phyloP scores from a whole-genome alignment of 768 basidiomycete species.

The Sutorius australiensis region DNA sequence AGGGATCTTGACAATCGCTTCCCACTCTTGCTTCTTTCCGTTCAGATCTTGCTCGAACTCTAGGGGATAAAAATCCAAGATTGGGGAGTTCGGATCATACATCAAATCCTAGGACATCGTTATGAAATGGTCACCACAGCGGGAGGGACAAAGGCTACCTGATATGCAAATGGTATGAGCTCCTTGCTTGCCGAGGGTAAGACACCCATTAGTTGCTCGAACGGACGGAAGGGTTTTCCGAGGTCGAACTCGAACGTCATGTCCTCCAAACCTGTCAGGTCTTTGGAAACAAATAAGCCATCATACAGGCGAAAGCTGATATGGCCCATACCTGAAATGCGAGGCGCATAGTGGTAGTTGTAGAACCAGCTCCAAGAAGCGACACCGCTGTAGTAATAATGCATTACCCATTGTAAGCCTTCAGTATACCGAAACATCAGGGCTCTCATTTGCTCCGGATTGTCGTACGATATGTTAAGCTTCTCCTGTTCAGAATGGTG shows the following conservation, averaged over 20 bases:
- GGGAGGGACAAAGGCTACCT: constrained; percentile 41
- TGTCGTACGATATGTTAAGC: constrained; percentile 72
- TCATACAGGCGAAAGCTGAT: neutral
- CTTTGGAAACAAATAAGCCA: constrained; percentile 30
- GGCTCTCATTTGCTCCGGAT: constrained; percentile 62
- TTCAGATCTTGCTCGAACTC: constrained; percentile 94
- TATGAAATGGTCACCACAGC: neutral
- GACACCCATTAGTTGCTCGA: constrained; percentile 97
- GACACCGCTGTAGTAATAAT: constrained; percentile 97
- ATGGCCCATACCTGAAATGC: constrained; percentile 75
- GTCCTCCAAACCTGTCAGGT: constrained; percentile 59
- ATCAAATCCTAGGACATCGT: constrained; percentile 69
- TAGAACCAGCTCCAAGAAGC: constrained; percentile 99
- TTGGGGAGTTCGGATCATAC: constrained; percentile 78
- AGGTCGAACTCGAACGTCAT: constrained; percentile 86
- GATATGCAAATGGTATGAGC: constrained; percentile 82
- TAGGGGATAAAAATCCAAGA: constrained; percentile 89
- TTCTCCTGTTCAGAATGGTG: constrained; percentile 59
- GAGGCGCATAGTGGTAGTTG: constrained; percentile 94
- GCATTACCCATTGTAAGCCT: constrained; percentile 98
- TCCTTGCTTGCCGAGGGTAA: constrained; percentile 87
- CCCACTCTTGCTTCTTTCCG: constrained; percentile 99
- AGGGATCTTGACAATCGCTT: constrained; percentile 97
- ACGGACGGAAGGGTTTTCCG: constrained; percentile 88
- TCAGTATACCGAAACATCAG: constrained; percentile 83